A percentile compares a stretch with the other conserved stretches of the same genome.
Conservation (phyloP, 352 stramenopile genomes). For the Phytophthora vignae region DNA sequence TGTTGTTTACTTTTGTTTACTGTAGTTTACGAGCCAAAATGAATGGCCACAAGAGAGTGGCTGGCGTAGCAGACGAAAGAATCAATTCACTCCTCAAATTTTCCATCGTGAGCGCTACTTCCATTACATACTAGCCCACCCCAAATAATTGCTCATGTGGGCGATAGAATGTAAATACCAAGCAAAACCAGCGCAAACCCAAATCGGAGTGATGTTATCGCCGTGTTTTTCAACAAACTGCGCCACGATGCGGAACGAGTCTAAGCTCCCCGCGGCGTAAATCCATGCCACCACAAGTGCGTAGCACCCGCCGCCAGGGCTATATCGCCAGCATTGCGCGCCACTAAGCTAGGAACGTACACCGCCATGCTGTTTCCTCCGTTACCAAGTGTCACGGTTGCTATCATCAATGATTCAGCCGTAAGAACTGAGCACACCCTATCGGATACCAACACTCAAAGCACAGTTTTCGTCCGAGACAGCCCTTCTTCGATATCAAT, state of each 20-base stretch:
- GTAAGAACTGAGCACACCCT: not conserved
- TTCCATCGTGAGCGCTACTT: no score
- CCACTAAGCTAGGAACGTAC: slow-evolving; percentile 7
- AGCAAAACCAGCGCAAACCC: not conserved
- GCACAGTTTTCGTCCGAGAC: not conserved
- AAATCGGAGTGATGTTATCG: slow-evolving; percentile 1
- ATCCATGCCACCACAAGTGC: slow-evolving; percentile 1
- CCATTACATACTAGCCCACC: no score
- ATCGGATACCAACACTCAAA: not conserved
- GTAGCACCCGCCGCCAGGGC: slow-evolving; percentile 2
- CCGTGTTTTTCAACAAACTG: slow-evolving; percentile 10
- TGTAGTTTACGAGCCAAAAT: no score
- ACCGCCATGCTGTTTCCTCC: slow-evolving; percentile 11
- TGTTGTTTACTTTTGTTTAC: no score
- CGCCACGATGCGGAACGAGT: slow-evolving; percentile 2
- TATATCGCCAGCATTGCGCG: not conserved
- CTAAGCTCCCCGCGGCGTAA: slow-evolving; percentile 3
- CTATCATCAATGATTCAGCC: slow-evolving; percentile 1
- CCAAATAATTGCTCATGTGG: no score
- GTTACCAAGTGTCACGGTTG: slow-evolving; percentile 9
- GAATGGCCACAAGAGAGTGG: no score
- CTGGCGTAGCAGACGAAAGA: no score
- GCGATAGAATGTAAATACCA: slow-evolving; percentile 9
- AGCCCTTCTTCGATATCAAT: not conserved
- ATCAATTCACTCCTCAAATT: no score